These are phyloP conservation scores for Podaxis sp. DNA, from an alignment of 768 basidiomycete genomes.

Conservation along the genomic window DNA sequence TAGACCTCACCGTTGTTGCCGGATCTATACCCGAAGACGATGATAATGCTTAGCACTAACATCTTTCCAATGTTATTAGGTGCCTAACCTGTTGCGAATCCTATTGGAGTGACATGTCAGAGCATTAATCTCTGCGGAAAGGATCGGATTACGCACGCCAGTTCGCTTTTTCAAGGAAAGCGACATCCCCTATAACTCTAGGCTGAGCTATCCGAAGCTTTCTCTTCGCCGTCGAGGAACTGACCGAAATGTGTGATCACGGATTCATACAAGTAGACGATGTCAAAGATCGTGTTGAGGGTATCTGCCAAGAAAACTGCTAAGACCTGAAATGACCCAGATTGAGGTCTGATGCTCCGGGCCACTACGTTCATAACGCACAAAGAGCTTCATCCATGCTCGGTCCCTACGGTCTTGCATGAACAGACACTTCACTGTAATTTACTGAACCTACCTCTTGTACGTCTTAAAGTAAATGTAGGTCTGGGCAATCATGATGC, in stretches of 20 bases:
- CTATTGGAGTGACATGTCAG: neutral
- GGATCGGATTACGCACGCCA: conserved; percentile 10
- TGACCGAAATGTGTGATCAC: conserved; percentile 46
- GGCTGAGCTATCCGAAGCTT: neutral
- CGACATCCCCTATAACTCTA: conserved; percentile 17
- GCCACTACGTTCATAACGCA: conserved; percentile 20
- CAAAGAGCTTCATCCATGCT: conserved; percentile 44
- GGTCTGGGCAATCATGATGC: conserved; percentile 18
- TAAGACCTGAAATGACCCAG: conserved; percentile 28
- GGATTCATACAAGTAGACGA: conserved; percentile 43
- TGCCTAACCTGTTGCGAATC: conserved; percentile 16
- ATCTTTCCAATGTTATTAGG: no score
- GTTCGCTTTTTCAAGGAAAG: conserved; percentile 12
- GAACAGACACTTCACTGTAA: neutral
- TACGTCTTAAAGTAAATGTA: conserved; percentile 18
- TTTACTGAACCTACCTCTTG: conserved; percentile 12
- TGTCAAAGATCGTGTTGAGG: conserved; percentile 42
- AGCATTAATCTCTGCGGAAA: neutral
- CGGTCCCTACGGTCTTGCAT: conserved; percentile 32
- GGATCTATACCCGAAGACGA: conserved; percentile 32
- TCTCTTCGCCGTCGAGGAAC: neutral
- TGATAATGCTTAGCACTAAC: neutral
- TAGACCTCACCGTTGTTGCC: conserved; percentile 35
- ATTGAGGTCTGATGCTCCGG: conserved; percentile 15
- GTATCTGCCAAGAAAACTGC: conserved; percentile 46